Conservation (phyloP, 1,284 basidiomycete genomes). For the Heterobasidion irregulare region DNA sequence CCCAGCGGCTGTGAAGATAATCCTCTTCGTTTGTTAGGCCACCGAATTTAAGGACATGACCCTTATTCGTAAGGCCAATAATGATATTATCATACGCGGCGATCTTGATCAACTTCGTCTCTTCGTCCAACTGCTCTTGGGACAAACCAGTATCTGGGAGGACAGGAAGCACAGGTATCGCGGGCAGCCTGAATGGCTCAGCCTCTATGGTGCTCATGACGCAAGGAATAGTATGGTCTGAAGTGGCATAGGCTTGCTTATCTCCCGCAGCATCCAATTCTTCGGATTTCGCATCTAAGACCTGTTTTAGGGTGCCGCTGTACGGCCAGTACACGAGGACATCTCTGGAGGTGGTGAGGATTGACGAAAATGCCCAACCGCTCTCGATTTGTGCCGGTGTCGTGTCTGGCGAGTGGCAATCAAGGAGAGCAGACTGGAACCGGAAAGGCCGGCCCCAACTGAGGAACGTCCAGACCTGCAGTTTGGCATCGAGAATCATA, state of each 20-base stretch:
- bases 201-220: conserved; percentile 44
- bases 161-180: conserved; percentile 32
- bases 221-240: conserved; percentile 46
- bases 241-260: conserved; percentile 24
- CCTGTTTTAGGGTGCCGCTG: conserved; percentile 29
- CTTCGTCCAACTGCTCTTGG: conserved; percentile 23
- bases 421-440: conserved; percentile 42
- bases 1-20: conserved; percentile 42
- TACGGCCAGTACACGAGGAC: conserved; percentile 76
- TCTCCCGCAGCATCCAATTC: conserved; percentile 36
- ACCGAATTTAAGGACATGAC: conserved; percentile 62
- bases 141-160: conserved; percentile 27
- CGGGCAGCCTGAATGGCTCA: conserved; percentile 43
- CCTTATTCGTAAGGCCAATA: conserved; percentile 70
- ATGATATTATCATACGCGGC: conserved; percentile 62
- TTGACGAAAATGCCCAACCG: conserved; percentile 70
- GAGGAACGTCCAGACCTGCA: conserved; percentile 62
- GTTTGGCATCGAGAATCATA: conserved; percentile 49
- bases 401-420: conserved; percentile 33
- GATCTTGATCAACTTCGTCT: conserved; percentile 60
- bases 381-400: conserved; percentile 65
- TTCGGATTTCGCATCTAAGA: conserved; percentile 30
- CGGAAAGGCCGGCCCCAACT: conserved; percentile 70
- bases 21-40: conserved; percentile 31
- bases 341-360: conserved; percentile 61